Percentiles rank a stretch among this genome's conserved stretches.
Conservation (phyloP, 139 green algal genomes). For the Bryopsis sp. region DNA sequence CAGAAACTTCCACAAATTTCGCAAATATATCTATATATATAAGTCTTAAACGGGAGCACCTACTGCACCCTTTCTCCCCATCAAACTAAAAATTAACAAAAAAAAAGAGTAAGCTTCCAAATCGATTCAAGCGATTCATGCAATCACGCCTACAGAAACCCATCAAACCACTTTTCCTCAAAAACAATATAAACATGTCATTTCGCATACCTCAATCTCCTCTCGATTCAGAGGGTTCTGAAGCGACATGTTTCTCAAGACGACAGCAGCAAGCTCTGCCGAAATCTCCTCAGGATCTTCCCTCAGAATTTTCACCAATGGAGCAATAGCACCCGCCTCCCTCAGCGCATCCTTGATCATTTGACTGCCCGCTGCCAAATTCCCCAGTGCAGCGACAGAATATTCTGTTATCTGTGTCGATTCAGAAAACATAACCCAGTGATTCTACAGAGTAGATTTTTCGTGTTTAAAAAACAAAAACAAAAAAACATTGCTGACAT, state of each 20-base stretch:
- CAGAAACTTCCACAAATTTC: no score
- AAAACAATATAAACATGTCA: neutral
- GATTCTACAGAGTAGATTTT: neutral
- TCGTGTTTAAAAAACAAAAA: constrained; percentile 1
- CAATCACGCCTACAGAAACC: no score
- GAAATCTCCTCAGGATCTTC: constrained; percentile 27
- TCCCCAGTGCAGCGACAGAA: constrained; percentile 29
- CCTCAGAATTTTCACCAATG: constrained; percentile 27
- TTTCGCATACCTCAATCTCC: constrained; percentile 19
- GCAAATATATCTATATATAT: no score
- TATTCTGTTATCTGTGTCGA: constrained; percentile 26
- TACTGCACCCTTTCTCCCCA: no score
- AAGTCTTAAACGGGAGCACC: no score
- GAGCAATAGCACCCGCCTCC: constrained; percentile 21
- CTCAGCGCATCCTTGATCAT: constrained; percentile 28
- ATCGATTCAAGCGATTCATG: no score
- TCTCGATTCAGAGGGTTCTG: constrained; percentile 24
- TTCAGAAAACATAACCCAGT: neutral
- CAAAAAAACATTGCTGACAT: neutral
- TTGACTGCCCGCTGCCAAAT: constrained; percentile 31
- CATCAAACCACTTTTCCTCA: neutral
- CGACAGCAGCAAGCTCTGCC: constrained; percentile 34
- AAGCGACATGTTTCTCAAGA: constrained; percentile 31
- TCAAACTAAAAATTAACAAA: no score
- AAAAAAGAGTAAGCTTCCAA: no score